A percentile compares a stretch with the other conserved stretches of the same genome.
phyloP scores from a whole-genome alignment of 225 moss, liverwort and hornwort species.

The Bryoerythrophyllum caledonicum region DNA sequence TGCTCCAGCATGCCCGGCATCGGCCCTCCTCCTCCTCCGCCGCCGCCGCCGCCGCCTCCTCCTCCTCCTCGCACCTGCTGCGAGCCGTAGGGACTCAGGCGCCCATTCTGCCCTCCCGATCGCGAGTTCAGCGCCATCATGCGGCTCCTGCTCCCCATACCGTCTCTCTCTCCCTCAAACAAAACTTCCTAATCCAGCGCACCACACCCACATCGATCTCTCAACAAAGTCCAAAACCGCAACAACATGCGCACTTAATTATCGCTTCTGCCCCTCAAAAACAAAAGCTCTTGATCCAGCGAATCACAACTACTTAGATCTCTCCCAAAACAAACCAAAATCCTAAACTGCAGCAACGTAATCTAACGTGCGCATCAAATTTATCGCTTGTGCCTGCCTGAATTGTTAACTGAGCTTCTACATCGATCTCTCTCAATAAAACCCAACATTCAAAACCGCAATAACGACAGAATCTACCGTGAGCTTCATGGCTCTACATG shows the following conservation, averaged over 20 bases:
- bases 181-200: not conserved
- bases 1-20: conserved; percentile 64
- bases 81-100: conserved; percentile 35
- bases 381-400: too few species aligned
- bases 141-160: conserved; percentile 48
- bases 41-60: conserved; percentile 30
- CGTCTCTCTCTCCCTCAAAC: conserved; percentile 8
- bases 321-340: too few species aligned
- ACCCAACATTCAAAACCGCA: too few species aligned
- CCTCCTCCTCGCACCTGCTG: conserved; percentile 49
- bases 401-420: too few species aligned
- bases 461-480: too few species aligned
- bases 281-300: not conserved
- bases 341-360: too few species aligned
- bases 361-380: too few species aligned
- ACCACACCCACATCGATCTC: not conserved
- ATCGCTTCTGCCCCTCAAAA: not conserved
- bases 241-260: not conserved
- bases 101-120: conserved; percentile 37
- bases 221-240: too few species aligned
- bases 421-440: not conserved
- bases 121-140: conserved; percentile 42
- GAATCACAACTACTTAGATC: not conserved
- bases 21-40: conserved; percentile 40
- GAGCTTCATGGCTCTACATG: too few species aligned